Base-by-base conservation (phyloP, 306 rosid genomes). In the peach (Prunus persica) region DNA sequence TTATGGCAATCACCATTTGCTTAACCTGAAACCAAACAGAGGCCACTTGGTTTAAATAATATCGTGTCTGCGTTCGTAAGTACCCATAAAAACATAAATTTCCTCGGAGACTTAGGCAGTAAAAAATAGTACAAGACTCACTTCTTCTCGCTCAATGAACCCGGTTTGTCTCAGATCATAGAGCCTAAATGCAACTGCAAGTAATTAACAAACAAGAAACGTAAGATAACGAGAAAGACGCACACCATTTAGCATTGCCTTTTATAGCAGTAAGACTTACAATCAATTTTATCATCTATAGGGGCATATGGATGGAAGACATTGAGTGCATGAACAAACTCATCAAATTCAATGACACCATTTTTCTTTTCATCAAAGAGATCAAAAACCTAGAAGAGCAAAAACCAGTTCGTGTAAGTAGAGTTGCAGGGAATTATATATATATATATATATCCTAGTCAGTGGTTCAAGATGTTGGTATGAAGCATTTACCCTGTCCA, bases 281-380 rank as follows among this genome's bases (percentile, higher is more conserved):
- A 88, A 58, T 93, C 91, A 47, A 78, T 88, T 80, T 93, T 93
- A 54, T 86, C 97, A 38, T 91, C 92, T 30, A 76, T 45, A 2
- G 97, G 86, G 10, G 97, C 86, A 78, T 79, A 24, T 32, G 98
- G 98, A 81, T 93, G 97, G 84, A 93, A 91, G 73, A 90, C 76
- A 77, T 76, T 83, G 58, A 93, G 91, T 8, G 89, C 80, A 22
- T 76, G 97, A 64, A 93, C 90, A 67, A 93, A 93, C 63, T 87
- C 97, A 7, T 89, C 97, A 79, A 93, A 93, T 79, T 88, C 98
- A 47, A 93, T 84, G 43, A 86, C 98, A 24, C 96, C 98, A 55
- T 93, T 89, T 87, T 69, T 83, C 84, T 77, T 91, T 84, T 84
- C 88, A 30, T 93, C 98, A 76, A 93, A 91, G 56, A 91, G 78